A percentile compares a stretch with the other conserved stretches of the same genome.
phyloP scores from a whole-genome alignment of 177 flowering plant species.

The Vitis hybrid region DNA sequence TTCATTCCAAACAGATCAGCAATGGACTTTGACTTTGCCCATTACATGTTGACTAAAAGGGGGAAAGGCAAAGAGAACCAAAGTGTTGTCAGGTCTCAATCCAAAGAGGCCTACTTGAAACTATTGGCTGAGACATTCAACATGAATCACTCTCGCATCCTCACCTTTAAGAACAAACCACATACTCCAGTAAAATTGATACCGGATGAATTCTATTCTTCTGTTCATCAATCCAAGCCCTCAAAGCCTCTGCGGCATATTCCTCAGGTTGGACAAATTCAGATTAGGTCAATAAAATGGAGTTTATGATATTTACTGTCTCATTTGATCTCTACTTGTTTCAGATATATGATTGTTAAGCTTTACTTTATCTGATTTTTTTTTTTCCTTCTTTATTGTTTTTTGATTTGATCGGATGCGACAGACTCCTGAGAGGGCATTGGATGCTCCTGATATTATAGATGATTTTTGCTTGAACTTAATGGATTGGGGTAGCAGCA shows the following conservation, averaged over 20 bases:
- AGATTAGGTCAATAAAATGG: too few relatives aligned
- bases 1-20: slow-evolving; percentile 48
- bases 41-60: slow-evolving; percentile 38
- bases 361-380: too few relatives aligned
- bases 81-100: slow-evolving; percentile 20
- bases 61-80: slow-evolving; percentile 32
- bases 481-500: too few relatives aligned
- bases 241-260: slow-evolving; percentile 30
- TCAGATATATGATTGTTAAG: too few relatives aligned
- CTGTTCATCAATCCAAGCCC: slow-evolving; percentile 15
- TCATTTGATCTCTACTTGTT: too few relatives aligned
- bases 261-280: slow-evolving; percentile 27
- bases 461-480: too few relatives aligned
- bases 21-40: slow-evolving; percentile 45
- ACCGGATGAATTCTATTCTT: slow-evolving; percentile 14
- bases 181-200: slow-evolving; percentile 26
- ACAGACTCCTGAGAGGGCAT: too few relatives aligned
- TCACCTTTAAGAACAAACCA: slow-evolving; percentile 48
- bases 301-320: too few relatives aligned
- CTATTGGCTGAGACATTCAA: slow-evolving; percentile 33
- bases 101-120: slow-evolving; percentile 40
- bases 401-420: too few relatives aligned
- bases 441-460: too few relatives aligned
- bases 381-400: too few relatives aligned
- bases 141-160: slow-evolving; percentile 38